These are phyloP conservation scores for Aurantiochytrium sp. DNA, from an alignment of 108 stramenopile genomes.

Conservation along the genomic window DNA sequence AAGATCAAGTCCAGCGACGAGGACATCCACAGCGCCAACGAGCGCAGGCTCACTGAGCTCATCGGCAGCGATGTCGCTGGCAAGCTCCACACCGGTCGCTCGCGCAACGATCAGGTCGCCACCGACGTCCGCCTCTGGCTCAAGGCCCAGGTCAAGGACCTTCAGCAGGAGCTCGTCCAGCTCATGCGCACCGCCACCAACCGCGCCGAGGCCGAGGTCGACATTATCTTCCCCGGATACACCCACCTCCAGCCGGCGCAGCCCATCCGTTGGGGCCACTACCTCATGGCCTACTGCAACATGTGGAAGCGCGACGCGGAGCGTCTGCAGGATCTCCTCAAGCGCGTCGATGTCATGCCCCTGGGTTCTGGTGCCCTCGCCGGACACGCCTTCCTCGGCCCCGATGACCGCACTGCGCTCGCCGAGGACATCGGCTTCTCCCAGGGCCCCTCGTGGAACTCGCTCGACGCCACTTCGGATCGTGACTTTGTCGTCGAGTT, in stretches of 20 bases:
- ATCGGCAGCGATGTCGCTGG: constrained; percentile 78
- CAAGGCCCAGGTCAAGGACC: constrained; percentile 65
- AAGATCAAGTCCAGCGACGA: constrained; percentile 82
- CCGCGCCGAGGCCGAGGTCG: constrained; percentile 71
- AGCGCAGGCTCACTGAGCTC: constrained; percentile 91
- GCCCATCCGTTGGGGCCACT: constrained; percentile 84
- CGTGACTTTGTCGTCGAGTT: constrained; percentile 97
- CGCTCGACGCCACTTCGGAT: constrained; percentile 91
- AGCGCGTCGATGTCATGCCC: constrained; percentile 82
- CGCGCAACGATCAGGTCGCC: constrained; percentile 92
- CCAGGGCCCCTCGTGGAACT: constrained; percentile 74
- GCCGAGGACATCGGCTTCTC: constrained; percentile 85
- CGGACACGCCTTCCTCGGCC: constrained; percentile 93
- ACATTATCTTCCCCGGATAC: constrained; percentile 95
- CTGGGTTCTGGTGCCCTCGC: constrained; percentile 93
- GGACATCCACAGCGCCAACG: constrained; percentile 99
- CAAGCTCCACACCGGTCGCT: constrained; percentile 93
- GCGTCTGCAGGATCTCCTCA: constrained; percentile 74
- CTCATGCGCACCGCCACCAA: constrained; percentile 63
- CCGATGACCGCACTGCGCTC: constrained; percentile 73
- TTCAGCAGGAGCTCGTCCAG: constrained; percentile 23
- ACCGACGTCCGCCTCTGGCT: constrained; percentile 95
- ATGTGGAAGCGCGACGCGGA: constrained; percentile 82
- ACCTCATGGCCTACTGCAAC: constrained; percentile 87
- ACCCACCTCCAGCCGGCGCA: constrained; percentile 98